phyloP scores from a whole-genome alignment of 2,329 filamentous ascomycete species.

The Neofusicoccum ribis region DNA sequence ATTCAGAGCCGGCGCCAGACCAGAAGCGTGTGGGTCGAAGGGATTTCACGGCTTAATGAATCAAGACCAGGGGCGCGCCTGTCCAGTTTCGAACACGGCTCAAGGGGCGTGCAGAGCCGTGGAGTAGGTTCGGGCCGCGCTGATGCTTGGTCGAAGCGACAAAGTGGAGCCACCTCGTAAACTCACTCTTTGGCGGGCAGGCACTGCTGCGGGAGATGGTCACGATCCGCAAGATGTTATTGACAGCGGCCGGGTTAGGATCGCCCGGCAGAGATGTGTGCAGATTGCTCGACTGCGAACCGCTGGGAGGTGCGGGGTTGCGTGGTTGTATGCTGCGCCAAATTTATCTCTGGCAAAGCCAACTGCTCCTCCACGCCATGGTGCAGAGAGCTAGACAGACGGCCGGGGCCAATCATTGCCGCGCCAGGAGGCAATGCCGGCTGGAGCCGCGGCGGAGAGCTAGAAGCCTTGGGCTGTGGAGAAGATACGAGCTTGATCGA shows the following conservation, averaged over 20 bases:
- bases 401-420: neutral
- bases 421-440: neutral
- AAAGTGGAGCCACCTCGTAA: slow-evolving; percentile 6
- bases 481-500: neutral
- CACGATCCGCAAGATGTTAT: neutral
- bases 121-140: neutral
- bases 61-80: neutral
- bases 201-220: neutral
- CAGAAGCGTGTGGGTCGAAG: neutral
- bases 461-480: neutral
- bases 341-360: too few species aligned
- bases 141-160: neutral
- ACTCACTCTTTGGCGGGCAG: neutral
- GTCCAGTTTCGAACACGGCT: neutral
- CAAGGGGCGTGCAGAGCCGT: neutral
- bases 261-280: neutral
- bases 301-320: too few species aligned
- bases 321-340: too few species aligned
- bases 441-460: neutral
- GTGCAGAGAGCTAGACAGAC: neutral
- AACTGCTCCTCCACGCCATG: too few species aligned
- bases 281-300: neutral
- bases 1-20: neutral
- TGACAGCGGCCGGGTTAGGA: neutral
- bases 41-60: neutral